A percentile compares a stretch with the other conserved stretches of the same genome.
Evolutionary conservation across 768 basidiomycete species (phyloP).

Genomic region (Suillus decipiens): DNA sequence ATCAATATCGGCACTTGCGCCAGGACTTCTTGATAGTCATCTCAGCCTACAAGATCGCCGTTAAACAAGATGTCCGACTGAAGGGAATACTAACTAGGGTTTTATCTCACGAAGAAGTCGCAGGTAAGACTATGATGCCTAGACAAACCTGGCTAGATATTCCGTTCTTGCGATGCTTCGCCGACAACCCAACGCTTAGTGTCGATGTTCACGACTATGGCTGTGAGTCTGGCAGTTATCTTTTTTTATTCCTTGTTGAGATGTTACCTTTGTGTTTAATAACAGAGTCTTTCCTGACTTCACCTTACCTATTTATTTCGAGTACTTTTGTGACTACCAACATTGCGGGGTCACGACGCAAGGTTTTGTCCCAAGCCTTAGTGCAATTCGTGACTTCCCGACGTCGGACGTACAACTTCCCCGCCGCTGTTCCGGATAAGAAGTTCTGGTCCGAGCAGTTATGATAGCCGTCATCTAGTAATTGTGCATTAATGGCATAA

Average conservation of each 20-base stretch:
- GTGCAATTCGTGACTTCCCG: not conserved
- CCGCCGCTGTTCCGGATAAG: no score
- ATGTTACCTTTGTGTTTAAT: not conserved
- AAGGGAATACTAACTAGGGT: not conserved
- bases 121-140: not conserved
- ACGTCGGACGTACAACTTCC: not conserved
- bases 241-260: not conserved
- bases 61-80: not conserved
- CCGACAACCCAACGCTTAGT: not conserved
- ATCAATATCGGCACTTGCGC: not conserved
- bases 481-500: not conserved
- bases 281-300: not conserved
- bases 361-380: conserved; percentile 2
- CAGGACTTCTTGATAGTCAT: not conserved
- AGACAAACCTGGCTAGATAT: not conserved
- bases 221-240: not conserved
- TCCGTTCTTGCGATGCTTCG: not conserved
- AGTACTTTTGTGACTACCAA: not conserved
- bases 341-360: not conserved
- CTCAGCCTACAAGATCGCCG: not conserved
- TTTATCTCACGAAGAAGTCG: conserved; percentile 4
- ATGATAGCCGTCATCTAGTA: not conserved
- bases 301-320: not conserved
- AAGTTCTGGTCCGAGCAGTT: not conserved
- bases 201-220: not conserved